Evolutionary conservation across 441 rosid genomes (phyloP).

Genomic region (Gossypium lobatum): DNA sequence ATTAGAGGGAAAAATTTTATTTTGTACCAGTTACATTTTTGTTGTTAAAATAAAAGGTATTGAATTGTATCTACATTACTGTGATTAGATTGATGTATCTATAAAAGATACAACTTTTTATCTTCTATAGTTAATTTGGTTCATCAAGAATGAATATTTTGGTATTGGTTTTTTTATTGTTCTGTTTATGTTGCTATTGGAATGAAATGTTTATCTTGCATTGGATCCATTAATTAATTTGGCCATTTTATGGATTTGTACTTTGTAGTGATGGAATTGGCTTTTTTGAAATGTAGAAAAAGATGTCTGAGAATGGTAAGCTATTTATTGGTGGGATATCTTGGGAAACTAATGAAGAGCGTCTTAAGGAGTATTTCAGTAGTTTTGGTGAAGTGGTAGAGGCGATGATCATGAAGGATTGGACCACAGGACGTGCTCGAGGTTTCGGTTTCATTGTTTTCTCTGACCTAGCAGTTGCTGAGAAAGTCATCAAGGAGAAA

Average conservation of each 20-base stretch:
- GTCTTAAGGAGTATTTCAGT: constrained; percentile 78
- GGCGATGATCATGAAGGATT: constrained; percentile 40
- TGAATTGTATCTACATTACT: constrained; percentile 14
- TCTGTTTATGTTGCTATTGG: background rate
- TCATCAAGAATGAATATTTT: background rate
- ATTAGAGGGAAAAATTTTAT: constrained; percentile 18
- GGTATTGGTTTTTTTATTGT: background rate
- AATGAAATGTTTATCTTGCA: background rate
- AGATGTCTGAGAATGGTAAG: constrained; percentile 90
- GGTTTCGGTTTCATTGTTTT: too few species aligned
- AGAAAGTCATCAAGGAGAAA: constrained; percentile 68
- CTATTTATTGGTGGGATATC: constrained; percentile 39
- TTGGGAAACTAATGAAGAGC: constrained; percentile 77
- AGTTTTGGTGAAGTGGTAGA: constrained; percentile 85
- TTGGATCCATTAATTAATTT: constrained; percentile 12
- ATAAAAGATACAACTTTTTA: background rate
- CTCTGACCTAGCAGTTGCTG: constrained; percentile 42
- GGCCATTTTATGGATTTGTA: background rate
- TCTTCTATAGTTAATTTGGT: background rate
- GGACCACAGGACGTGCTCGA: too few species aligned
- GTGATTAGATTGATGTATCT: constrained; percentile 7
- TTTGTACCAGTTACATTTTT: constrained; percentile 22
- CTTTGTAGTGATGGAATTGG: background rate
- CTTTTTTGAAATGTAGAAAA: constrained; percentile 22
- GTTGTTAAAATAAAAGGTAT: constrained; percentile 18